Evolutionary conservation across 495 filamentous ascomycete genomes (phyloP).

Genomic region (Penicillium herquei): DNA sequence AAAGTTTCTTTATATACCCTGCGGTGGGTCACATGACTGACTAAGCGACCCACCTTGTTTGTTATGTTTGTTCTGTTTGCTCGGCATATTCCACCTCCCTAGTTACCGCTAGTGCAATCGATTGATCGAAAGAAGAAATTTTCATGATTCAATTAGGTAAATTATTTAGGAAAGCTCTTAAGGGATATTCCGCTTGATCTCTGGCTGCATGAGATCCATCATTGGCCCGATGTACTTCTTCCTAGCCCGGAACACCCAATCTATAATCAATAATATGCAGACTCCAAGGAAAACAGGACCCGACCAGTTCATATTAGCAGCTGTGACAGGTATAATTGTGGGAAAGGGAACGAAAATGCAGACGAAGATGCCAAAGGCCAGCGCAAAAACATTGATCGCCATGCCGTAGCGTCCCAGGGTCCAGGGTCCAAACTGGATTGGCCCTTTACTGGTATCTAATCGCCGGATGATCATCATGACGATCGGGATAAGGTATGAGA

Average conservation of each 20-base stretch:
- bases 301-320: conserved; percentile 40
- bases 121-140: no score
- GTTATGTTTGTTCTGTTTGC: background rate
- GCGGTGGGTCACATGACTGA: background rate
- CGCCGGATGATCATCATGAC: conserved; percentile 33
- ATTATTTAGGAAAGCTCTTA: background rate
- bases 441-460: conserved; percentile 10
- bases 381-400: conserved; percentile 34
- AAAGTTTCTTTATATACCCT: background rate
- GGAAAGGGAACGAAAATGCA: conserved; percentile 44
- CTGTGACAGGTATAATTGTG: conserved; percentile 29
- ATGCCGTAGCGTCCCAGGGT: conserved; percentile 29
- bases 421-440: conserved; percentile 30
- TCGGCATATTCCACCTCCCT: background rate
- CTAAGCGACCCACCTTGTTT: background rate
- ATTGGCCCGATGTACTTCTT: conserved; percentile 17
- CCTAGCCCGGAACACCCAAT: conserved; percentile 36
- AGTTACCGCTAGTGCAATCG: no score
- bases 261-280: conserved; percentile 30
- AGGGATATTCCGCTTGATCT: conserved; percentile 5
- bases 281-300: conserved; percentile 35
- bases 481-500: conserved; percentile 51
- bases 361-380: conserved; percentile 35
- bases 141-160: no score
- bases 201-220: conserved; percentile 9